These are phyloP conservation scores for Neonectria magnoliae DNA, from an alignment of 2,329 filamentous ascomycete species.

Conservation along the genomic window DNA sequence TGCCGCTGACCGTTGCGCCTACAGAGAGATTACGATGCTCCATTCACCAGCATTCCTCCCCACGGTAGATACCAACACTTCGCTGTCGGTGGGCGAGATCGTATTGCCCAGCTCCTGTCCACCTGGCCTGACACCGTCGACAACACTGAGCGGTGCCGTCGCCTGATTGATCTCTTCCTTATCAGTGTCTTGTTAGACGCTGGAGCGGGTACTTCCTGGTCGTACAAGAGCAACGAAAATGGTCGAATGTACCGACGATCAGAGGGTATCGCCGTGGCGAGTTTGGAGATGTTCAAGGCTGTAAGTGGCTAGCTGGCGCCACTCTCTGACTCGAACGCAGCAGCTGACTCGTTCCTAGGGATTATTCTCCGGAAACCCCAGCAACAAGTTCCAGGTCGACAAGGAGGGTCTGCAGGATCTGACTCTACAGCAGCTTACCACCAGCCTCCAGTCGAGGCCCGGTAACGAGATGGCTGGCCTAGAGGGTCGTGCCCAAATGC, in stretches of 20 bases:
- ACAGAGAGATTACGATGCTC: constrained; percentile 65
- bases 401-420: constrained; percentile 79
- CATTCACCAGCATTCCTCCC: constrained; percentile 75
- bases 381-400: constrained; percentile 90
- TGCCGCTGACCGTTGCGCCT: constrained; percentile 22
- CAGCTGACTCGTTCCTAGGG: constrained; percentile 60
- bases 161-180: constrained; percentile 81
- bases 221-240: constrained; percentile 91
- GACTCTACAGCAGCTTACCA: constrained; percentile 78
- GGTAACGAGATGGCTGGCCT: constrained; percentile 85
- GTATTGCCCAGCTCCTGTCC: constrained; percentile 75
- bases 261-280: constrained; percentile 83
- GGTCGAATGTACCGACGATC: constrained; percentile 84
- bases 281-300: constrained; percentile 90
- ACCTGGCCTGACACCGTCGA: constrained; percentile 77
- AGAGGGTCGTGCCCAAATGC: constrained; percentile 82
- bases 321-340: background rate
- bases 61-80: constrained; percentile 90
- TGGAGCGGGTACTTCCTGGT: constrained; percentile 90
- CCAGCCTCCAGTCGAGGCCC: constrained; percentile 84
- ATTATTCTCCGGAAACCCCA: constrained; percentile 83
- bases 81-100: constrained; percentile 79
- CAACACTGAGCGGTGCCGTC: constrained; percentile 76
- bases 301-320: constrained; percentile 47
- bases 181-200: constrained; percentile 86